Evolutionary conservation across 805 yeast genomes (phyloP), one percentile per base, ranked within the genome.

Genomic region (Saccharomyces paradoxus): DNA sequence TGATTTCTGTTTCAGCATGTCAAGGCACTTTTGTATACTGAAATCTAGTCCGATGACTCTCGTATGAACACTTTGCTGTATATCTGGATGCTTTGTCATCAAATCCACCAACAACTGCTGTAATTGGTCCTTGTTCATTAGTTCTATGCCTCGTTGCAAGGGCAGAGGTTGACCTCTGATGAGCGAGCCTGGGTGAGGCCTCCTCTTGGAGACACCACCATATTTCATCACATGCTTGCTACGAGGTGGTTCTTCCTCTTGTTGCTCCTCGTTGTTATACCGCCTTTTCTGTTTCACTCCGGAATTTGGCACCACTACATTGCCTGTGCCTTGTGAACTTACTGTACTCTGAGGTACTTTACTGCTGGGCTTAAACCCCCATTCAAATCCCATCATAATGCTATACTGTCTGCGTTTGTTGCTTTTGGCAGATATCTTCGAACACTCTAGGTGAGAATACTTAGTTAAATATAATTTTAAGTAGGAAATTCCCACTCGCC

Each of bases 151-250:
- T 49, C 74, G 58, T 17, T 62, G 56, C 4, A 70, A 53, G 7
- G 72, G 72, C 46, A 70, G 53, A 1, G 66, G 58, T 52, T 65
- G 71, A 2, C 71, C 68, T 52, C 61, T 63, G 27, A 68, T 64
- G 10, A 53, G 50, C 2, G 62, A 48, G 9, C 58, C 28, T 1
- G 56, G 29, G 17, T 58, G 49, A 9, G 63, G 51, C 44, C 59
- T 64, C 48, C 58, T 61, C 52, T 65, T 65, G 14, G 56, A 46
- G 9, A 58, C 52, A 17, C 27, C 50, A 27, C 54, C 52, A 50
- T 48, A 28, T 44, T 32, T 26, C 44, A 17, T 37, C 44, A 27
- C 41, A 26, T 29, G 28, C 26, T 24, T 49, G 21, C 30, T 44
- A 27, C 48, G 26, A 29, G 51, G 37, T 13, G 29, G 6, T 28